Base-by-base conservation (phyloP, 2,329 filamentous ascomycete species). In the Botrytis aclada region DNA sequence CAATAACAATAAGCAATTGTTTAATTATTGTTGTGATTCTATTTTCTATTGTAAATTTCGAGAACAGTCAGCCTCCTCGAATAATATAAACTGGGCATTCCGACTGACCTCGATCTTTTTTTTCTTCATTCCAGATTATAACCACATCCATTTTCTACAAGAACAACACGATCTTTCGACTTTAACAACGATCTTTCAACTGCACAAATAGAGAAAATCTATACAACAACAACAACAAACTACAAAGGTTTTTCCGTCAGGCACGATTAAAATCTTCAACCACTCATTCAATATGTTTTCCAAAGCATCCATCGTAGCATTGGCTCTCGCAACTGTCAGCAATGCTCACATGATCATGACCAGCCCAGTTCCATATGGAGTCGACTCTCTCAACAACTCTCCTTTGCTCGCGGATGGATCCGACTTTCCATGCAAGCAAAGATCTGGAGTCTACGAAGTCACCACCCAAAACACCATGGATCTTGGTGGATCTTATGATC, bases 381-480 rank as follows among this genome's bases (percentile, higher is more conserved):
- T 82, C 66, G 77, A 80, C 25, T 80, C 82, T 16, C 83, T 87
- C 32, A 84, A 85, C 82, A 95, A 92, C 82, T 83, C 84, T 4
- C 95, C 96, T 0, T 85, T 73, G n/a, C 77, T 80, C 0, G 82
- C 82, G 0, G 80, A 80, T 54, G 93, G 92, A 0, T 84, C 82
- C 54, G 84, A 97, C 81, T 99, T 93, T 80, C 96, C 96, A 0
- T 98, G 96, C 89, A 95, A 97, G 81, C 82, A 86, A 69, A 84
- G 87, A 12, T n/a, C 77, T 0, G 84, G 83, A 0, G 82, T 80
- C 65, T 86, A 87, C 8, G 83, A 86, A 0, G 83, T 84, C 1
- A 82, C 85, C 1, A 66, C 63, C 20, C 25, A 69, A 34, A 72
- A 93, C 77, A 80, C 84, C 1, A 93, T 92, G 82, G 83, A 86